Percentiles rank a stretch among this genome's conserved stretches.
Conservation (phyloP, 352 stramenopile species). For the Lagenidium giganteum region DNA sequence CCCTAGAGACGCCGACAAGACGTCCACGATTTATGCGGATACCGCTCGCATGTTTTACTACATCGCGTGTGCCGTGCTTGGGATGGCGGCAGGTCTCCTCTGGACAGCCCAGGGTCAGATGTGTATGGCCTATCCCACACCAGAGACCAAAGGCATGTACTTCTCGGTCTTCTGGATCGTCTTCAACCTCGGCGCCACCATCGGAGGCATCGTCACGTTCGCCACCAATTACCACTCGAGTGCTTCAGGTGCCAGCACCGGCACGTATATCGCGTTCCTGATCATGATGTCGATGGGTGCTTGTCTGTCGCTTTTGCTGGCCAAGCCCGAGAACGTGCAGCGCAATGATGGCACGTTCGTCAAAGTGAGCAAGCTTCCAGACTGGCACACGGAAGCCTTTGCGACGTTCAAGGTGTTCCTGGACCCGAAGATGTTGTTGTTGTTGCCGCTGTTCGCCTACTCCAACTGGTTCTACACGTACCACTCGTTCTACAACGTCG, state of each 20-base stretch:
- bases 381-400: too few species aligned
- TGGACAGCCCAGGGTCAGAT: slow-evolving; percentile 77
- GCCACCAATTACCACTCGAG: slow-evolving; percentile 35
- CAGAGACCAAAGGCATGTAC: slow-evolving; percentile 35
- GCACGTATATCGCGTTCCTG: slow-evolving; percentile 59
- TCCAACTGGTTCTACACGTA: slow-evolving; percentile 72
- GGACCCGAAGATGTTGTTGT: slow-evolving; percentile 15
- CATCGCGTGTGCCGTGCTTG: slow-evolving; percentile 34
- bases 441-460: slow-evolving; percentile 51
- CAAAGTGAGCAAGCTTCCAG: too few species aligned
- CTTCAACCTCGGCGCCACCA: slow-evolving; percentile 69
- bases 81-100: slow-evolving; percentile 55
- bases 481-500: slow-evolving; percentile 47
- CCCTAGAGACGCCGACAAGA: too few species aligned
- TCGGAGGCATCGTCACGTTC: slow-evolving; percentile 63
- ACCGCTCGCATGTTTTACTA: slow-evolving; percentile 15
- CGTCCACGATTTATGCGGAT: neutral
- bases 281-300: slow-evolving; percentile 41
- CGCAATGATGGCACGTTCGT: too few species aligned
- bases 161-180: slow-evolving; percentile 76
- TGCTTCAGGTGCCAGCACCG: too few species aligned
- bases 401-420: too few species aligned
- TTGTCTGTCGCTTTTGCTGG: too few species aligned
- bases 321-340: too few species aligned
- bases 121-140: slow-evolving; percentile 50